phyloP scores from a whole-genome alignment of 805 yeast genomes.

The Starmera quercuum region DNA sequence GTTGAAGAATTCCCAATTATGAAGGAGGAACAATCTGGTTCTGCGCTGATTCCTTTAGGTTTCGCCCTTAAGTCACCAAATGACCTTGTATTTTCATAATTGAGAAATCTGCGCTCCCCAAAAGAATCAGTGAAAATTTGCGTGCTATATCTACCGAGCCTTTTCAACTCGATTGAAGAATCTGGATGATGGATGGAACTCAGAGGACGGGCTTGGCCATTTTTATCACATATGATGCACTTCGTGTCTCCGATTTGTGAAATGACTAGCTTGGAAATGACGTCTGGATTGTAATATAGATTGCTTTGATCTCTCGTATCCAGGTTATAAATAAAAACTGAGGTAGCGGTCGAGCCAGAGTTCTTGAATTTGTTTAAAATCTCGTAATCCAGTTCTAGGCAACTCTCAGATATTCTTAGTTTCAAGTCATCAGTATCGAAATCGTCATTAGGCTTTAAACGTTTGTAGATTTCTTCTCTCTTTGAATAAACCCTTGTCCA shows the following conservation, averaged over 20 bases:
- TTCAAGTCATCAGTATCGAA: conserved; percentile 44
- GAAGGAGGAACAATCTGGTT: conserved; percentile 76
- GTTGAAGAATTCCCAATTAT: conserved; percentile 53
- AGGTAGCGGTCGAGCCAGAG: conserved; percentile 68
- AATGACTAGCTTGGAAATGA: conserved; percentile 59
- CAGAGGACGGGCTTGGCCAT: conserved; percentile 72
- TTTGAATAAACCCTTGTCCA: conserved; percentile 73
- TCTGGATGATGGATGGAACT: conserved; percentile 85
- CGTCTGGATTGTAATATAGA: conserved; percentile 46
- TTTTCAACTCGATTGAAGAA: conserved; percentile 64
- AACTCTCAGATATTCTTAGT: conserved; percentile 55
- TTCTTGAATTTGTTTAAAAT: conserved; percentile 29
- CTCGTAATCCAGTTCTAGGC: conserved; percentile 56
- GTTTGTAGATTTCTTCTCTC: conserved; percentile 26
- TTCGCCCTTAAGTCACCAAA: conserved; percentile 87
- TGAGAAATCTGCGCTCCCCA: conserved; percentile 78
- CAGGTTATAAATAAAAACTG: conserved; percentile 47
- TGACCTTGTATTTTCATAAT: conserved; percentile 86
- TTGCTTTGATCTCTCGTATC: conserved; percentile 20
- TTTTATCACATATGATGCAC: conserved; percentile 74
- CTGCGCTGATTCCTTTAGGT: conserved; percentile 79
- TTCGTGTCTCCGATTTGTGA: conserved; percentile 94
- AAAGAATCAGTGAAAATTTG: conserved; percentile 77
- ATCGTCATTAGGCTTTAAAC: conserved; percentile 20
- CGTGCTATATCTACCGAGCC: conserved; percentile 59